Evolutionary conservation across 352 stramenopile genomes (phyloP).

Genomic region (Globisporangium splendens): DNA sequence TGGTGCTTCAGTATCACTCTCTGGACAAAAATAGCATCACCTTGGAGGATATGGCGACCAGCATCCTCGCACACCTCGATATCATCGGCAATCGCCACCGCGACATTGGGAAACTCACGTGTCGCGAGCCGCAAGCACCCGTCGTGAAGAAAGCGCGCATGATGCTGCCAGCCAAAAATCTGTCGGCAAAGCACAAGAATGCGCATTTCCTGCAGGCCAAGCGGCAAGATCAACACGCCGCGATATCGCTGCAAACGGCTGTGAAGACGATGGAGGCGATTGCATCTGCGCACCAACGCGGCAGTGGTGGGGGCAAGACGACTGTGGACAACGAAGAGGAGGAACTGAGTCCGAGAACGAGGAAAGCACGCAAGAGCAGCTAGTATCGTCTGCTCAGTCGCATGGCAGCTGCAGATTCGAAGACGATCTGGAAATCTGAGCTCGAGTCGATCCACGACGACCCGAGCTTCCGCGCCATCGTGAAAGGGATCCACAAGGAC

Average conservation of each 20-base stretch:
- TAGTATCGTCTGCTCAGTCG: slow-evolving; percentile 49
- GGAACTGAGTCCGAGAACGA: slow-evolving; percentile 16
- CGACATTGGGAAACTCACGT: slow-evolving; percentile 55
- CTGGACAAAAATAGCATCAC: background rate
- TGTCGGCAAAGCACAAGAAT: slow-evolving; percentile 33
- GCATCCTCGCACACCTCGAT: slow-evolving; percentile 48
- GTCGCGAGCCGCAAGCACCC: slow-evolving; percentile 37
- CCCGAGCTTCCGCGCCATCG: slow-evolving; percentile 12
- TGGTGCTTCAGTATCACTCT: background rate
- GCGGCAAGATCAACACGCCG: slow-evolving; percentile 48
- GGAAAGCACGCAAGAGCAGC: slow-evolving; percentile 43
- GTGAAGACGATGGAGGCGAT: slow-evolving; percentile 43
- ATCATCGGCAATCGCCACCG: slow-evolving; percentile 69
- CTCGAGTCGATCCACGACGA: slow-evolving; percentile 56
- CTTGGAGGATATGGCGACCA: slow-evolving; percentile 36
- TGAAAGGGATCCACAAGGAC: background rate
- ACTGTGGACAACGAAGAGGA: slow-evolving; percentile 16
- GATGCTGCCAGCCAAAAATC: slow-evolving; percentile 21
- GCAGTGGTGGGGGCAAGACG: slow-evolving; percentile 3
- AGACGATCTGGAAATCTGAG: slow-evolving; percentile 46
- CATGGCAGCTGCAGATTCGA: slow-evolving; percentile 43
- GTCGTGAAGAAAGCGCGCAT: slow-evolving; percentile 41
- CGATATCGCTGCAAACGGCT: slow-evolving; percentile 41
- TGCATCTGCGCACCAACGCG: slow-evolving; percentile 19
- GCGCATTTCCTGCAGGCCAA: slow-evolving; percentile 28